phyloP scores from a whole-genome alignment of 2,329 filamentous ascomycete species.

The Monilinia aucupariae region DNA sequence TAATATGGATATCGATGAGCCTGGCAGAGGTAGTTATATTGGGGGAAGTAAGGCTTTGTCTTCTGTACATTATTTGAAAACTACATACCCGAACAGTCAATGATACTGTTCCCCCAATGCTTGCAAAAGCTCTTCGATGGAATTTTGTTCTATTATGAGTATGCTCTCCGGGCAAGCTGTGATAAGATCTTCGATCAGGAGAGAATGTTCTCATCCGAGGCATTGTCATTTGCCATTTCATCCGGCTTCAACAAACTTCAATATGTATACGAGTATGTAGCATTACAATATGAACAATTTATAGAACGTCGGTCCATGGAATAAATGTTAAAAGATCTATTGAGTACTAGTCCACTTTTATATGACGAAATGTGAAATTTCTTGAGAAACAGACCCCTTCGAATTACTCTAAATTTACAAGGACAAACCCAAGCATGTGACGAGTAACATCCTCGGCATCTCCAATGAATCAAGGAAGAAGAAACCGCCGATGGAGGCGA shows the following conservation, averaged over 20 bases:
- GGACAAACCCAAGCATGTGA: conserved; percentile 16
- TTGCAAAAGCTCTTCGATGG: background rate
- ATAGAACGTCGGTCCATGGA: background rate
- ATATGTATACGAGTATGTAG: background rate
- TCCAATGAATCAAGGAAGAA: conserved; percentile 11
- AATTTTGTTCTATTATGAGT: background rate
- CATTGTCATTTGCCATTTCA: background rate
- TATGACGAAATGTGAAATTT: background rate
- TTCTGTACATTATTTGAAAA: conserved; percentile 28
- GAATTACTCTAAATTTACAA: conserved; percentile 5
- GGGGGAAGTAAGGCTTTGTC: conserved; percentile 20
- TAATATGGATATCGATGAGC: conserved; percentile 24
- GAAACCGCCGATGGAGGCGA: conserved; percentile 10
- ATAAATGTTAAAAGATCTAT: background rate
- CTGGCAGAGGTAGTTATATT: conserved; percentile 29
- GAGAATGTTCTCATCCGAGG: background rate
- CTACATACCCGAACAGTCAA: conserved; percentile 30
- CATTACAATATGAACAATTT: background rate
- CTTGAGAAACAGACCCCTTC: background rate
- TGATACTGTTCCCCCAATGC: conserved; percentile 23
- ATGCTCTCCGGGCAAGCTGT: background rate
- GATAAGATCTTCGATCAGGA: background rate
- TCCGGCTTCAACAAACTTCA: background rate
- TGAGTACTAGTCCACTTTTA: conserved; percentile 3
- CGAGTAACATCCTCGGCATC: conserved; percentile 15